Base-by-base conservation (phyloP, 352 stramenopile genomes). In the Nothophytophthora sp. region DNA sequence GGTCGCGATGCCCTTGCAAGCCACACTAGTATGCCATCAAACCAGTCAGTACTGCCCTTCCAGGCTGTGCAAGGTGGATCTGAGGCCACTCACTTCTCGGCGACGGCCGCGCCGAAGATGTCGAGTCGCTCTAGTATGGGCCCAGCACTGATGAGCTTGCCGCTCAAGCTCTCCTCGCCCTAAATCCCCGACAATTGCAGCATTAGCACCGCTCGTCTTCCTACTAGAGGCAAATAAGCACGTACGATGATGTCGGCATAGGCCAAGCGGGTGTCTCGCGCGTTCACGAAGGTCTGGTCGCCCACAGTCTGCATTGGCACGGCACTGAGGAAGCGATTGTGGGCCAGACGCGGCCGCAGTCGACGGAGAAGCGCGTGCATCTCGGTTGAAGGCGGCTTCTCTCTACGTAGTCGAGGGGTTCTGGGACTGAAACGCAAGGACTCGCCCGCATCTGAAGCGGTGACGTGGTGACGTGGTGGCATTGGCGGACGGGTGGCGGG, bases 241-340 rank as follows among this genome's bases (percentile, higher is more conserved):
- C 69, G 28, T 55, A 86, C 74, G 45, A 86, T 81, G 41, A 86
- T 86, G 56, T 86, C 74, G 34, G 74, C 74, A 50, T 76, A 85
- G 18, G 70, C 72, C 23, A 82, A 30, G 11, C 73, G 74, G 5
- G 71, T 86, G 53, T 84, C 72, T 20, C 69, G 68, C 22, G 73
- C 62, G 25, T 78, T 80, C 43, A 82, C 63, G 43, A 65, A 60
- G 32, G 50, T 55, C 43, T 73, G 28, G 34, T 66, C 62, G 43
- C 55, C 67, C 41, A 65, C 45, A 4, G 48, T 61, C 20, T 66
- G 47, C 39, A 67, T 64, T 19, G 40, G 57, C 23, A 73, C 59
- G n/a, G 67, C 56, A 30, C 63, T 71, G 18, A 63, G 33, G 19
- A 59, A 53, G 46, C 63, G 57, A 36, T 59, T 57, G 49, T 61